Percentiles rank a stretch among this genome's conserved stretches.
Conservation (phyloP, 2,329 filamentous ascomycete genomes). For the Periconia sp. region DNA sequence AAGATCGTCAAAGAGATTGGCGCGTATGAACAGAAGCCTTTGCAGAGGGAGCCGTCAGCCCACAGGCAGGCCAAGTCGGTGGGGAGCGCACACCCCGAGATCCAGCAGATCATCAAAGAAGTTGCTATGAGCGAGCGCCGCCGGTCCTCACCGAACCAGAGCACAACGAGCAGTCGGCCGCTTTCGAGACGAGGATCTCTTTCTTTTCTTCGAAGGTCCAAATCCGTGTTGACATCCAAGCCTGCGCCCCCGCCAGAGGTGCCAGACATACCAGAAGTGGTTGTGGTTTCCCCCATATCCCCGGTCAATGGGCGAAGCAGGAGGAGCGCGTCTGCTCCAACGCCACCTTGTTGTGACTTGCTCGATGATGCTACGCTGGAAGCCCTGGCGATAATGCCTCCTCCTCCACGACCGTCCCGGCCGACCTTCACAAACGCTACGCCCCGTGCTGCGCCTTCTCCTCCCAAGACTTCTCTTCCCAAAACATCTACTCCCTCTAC, state of each 20-base stretch:
- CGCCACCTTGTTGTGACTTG: not conserved
- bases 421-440: not conserved
- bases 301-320: not conserved
- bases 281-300: not conserved
- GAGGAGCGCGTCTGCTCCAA: conserved; percentile 1
- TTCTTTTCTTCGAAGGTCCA: not conserved
- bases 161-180: not conserved
- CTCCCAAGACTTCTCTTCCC: not conserved
- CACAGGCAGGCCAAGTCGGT: not conserved
- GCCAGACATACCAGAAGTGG: not conserved
- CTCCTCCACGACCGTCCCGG: not conserved
- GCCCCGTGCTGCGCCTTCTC: not conserved
- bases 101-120: conserved; percentile 1
- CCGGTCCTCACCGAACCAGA: not conserved
- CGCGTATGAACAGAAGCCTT: not conserved
- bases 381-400: not conserved
- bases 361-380: not conserved
- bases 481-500: not conserved
- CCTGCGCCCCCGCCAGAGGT: not conserved
- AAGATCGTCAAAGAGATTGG: not conserved
- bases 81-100: not conserved
- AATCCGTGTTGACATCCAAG: not conserved
- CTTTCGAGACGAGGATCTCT: not conserved
- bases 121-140: not conserved
- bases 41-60: too few relatives aligned